phyloP scores from a whole-genome alignment of 2,329 filamentous ascomycete species.

The Nigrospora osmanthi region DNA sequence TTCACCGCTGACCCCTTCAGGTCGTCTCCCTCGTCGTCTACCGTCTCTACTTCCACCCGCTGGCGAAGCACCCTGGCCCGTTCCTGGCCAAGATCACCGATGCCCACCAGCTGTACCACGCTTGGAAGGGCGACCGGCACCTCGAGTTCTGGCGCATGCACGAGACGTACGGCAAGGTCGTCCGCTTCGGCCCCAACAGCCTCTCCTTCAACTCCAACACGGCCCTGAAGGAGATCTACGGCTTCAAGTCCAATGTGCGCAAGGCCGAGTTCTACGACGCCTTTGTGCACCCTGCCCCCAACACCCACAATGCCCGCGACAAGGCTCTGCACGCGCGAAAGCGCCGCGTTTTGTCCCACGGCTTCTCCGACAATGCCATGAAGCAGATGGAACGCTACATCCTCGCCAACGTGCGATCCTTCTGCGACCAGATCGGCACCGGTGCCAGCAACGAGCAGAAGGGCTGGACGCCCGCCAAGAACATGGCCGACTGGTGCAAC shows the following conservation, averaged over 20 bases:
- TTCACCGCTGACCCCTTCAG: background rate
- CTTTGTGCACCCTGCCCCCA: constrained; percentile 62
- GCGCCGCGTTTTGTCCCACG: constrained; percentile 62
- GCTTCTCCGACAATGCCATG: constrained; percentile 59
- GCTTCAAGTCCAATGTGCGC: constrained; percentile 53
- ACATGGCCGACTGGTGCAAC: constrained; percentile 57
- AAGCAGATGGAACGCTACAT: constrained; percentile 64
- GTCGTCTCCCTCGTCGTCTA: constrained; percentile 2
- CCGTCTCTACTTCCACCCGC: constrained; percentile 16
- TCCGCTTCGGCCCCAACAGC: constrained; percentile 73
- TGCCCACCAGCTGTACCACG: constrained; percentile 62
- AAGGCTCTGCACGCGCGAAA: constrained; percentile 63
- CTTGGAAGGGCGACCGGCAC: constrained; percentile 67
- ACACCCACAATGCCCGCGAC: constrained; percentile 66
- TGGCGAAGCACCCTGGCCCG: constrained; percentile 13
- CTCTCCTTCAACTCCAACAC: constrained; percentile 69
- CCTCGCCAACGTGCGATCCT: constrained; percentile 56
- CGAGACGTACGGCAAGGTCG: constrained; percentile 59
- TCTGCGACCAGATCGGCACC: constrained; percentile 50
- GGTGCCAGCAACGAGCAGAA: constrained; percentile 33
- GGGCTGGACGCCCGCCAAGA: constrained; percentile 50
- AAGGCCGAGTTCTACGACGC: constrained; percentile 69
- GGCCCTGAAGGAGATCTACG: constrained; percentile 60
- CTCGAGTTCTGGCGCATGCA: constrained; percentile 66
- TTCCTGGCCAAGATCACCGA: constrained; percentile 8